A percentile compares a stretch with the other conserved stretches of the same genome.
These are phyloP conservation scores for Pilaira anomala DNA, from an alignment of 192 early-diverging fungal genomes.

Conservation along the genomic window DNA sequence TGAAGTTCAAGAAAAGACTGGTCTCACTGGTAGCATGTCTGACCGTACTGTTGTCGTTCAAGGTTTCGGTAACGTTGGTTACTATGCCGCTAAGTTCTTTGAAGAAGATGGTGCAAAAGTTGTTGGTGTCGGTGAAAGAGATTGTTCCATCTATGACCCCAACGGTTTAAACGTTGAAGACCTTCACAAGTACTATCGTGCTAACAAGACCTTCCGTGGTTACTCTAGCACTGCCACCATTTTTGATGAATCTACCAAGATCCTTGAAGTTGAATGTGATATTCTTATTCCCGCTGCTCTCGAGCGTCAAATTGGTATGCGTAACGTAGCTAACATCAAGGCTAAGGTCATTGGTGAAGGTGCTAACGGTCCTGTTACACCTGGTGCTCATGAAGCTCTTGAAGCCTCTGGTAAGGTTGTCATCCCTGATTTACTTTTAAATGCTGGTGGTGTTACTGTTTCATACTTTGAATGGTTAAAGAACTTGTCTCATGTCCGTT, in stretches of 20 bases:
- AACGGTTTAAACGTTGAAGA: conserved; percentile 66
- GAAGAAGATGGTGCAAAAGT: conserved; percentile 75
- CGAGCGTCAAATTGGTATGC: conserved; percentile 73
- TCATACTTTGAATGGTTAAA: conserved; percentile 85
- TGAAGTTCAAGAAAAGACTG: conserved; percentile 72
- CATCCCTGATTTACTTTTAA: conserved; percentile 74
- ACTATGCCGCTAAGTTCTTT: conserved; percentile 82
- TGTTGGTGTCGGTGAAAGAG: conserved; percentile 68
- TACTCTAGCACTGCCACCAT: conserved; percentile 58
- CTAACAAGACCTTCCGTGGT: conserved; percentile 66
- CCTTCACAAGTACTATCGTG: conserved; percentile 58
- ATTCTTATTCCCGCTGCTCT: conserved; percentile 80
- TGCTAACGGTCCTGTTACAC: conserved; percentile 79
- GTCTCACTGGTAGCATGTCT: conserved; percentile 55
- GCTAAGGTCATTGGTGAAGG: conserved; percentile 82
- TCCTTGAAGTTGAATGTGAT: conserved; percentile 78
- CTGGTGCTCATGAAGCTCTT: conserved; percentile 66
- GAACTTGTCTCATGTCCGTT: conserved; percentile 80
- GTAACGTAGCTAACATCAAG: conserved; percentile 68
- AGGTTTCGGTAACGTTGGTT: conserved; percentile 86
- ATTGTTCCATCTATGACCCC: conserved; percentile 61
- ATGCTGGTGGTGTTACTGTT: conserved; percentile 82
- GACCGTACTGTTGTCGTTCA: conserved; percentile 70
- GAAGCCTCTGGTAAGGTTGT: conserved; percentile 57
- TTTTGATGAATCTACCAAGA: conserved; percentile 47